Base-by-base conservation (phyloP, 2,329 filamentous ascomycete species). In the Fusarium scirpi region DNA sequence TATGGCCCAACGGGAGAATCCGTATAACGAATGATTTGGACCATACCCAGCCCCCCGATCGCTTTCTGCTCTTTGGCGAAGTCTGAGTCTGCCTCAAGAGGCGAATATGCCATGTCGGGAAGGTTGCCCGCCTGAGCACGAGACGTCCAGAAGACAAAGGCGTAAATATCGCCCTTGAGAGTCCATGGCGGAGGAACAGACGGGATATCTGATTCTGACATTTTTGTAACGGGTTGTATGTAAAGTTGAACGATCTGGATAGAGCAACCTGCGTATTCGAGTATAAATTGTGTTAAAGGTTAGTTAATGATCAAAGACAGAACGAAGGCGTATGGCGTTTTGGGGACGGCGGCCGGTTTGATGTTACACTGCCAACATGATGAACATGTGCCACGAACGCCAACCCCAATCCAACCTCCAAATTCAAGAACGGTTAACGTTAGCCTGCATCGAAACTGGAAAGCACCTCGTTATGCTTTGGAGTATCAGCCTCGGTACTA, bases 1-100 rank as follows among this genome's bases (percentile, higher is more conserved):
- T 88, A 88, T 0, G 85, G 80, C 0, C 86, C 86, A 5, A 85
- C 85, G 0, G 85, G 85, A 6, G 81, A 84, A 22, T 85, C 80
- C 2, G 75, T 78, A 72, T 88, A 88, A 11, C 85, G 81, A 30
- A 88, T 79, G 57, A 88, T 74, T 75, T 86, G 85, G 18, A 87
- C 76, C 78, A 84, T 83, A 66, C 82, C 79, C 9, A 86, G 65
- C 0, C 85, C 85, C 18, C 85, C 84, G 18, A 80, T 67, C 8
- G 82, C 78, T 27, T 66, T 46, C 32, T 76, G 73, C n/a, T 81
- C 82, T 1, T 79, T 77, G 1, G 74, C 80, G 60, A 82, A 86
- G 1, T 67, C 34, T 0, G 84, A 84, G 0, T 66, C 61, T 8
- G 76, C 80, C 71, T 87, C 85, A 12, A 87, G 81, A 5, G 84